Conservation (phyloP, 768 basidiomycete species). For the Clavaria fumosa region DNA sequence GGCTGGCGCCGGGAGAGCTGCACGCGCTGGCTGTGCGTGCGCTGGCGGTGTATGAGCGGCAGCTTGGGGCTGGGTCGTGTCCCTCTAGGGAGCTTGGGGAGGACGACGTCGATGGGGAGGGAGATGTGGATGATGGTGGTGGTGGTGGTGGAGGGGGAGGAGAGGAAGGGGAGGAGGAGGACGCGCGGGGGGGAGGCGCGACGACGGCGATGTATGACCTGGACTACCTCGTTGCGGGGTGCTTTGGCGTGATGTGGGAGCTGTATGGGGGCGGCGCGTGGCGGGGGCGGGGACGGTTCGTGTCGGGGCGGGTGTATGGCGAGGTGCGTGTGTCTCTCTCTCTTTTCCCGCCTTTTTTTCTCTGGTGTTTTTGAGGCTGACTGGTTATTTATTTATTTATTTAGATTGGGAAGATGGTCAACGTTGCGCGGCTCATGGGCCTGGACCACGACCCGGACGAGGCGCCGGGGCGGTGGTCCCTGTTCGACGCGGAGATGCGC, state of each 20-base stretch:
- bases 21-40: conserved; percentile 8
- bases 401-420: conserved; percentile 57
- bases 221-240: conserved; percentile 43
- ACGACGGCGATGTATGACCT: conserved; percentile 24
- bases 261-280: conserved; percentile 33
- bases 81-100: too few species aligned
- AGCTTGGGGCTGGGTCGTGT: too few species aligned
- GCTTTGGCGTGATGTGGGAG: conserved; percentile 37
- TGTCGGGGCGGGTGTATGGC: conserved; percentile 5
- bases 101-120: too few species aligned
- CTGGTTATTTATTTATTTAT: conserved; percentile 1
- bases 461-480: conserved; percentile 13
- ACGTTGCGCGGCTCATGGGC: conserved; percentile 47
- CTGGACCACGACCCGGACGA: conserved; percentile 45
- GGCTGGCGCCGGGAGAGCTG: conserved; percentile 2
- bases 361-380: conserved; percentile 1
- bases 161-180: too few species aligned
- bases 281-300: conserved; percentile 10
- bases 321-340: conserved; percentile 7
- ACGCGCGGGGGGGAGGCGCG: conserved; percentile 16
- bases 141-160: too few species aligned
- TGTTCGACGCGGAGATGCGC: conserved; percentile 16
- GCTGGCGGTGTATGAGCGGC: conserved; percentile 5
- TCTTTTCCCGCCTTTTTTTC: conserved; percentile 29
- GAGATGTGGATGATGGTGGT: too few species aligned